Base-by-base conservation (phyloP, 2,329 filamentous ascomycete species). In the Alternaria gaisen region DNA sequence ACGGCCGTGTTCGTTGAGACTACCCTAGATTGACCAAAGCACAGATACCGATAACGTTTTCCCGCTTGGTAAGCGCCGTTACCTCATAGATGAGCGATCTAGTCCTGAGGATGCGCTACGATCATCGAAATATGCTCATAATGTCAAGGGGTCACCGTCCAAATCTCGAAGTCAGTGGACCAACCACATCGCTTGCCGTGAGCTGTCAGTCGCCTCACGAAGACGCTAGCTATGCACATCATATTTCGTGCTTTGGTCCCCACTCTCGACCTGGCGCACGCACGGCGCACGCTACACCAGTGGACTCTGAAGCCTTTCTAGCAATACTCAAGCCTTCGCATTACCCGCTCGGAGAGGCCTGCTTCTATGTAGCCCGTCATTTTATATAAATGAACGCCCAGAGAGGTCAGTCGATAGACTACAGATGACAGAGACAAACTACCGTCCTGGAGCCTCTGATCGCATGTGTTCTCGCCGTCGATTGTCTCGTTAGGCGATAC, bases 171-270 rank as follows among this genome's bases (percentile, higher is more conserved):
- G 24, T 22, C 2, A 12, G 40, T 18, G 12, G 32, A 14, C 36
- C 10, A 28, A 36, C 16, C 43, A 24, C 11, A 18, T 30, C 12
- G 32, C 16, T 26, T 24, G 24, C 26, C 12, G 4, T 22, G 32
- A 32, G 36, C 20, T 30, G 44, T 34, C 28, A 12, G 14, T 34
- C 22, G 51, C 52, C 51, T 8, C 28, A 34, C 18, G 38, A 28
- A 43, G 24, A 22, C 42, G 36, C 38, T 52, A 62, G 51, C 44
- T 41, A 62, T 58, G 56, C 56, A 59, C 40, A 56, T 55, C 60
- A 55, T 55, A 28, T 9, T 52, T 53, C 22, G 58, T 53, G 36
- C 53, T 3, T 30, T 28, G n/a, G 28, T 52, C n/a, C 54, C 30
- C 20, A 41, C 28, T 28, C 28, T 24, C 36, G 38, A 32, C 22